Evolutionary conservation across 2,329 filamentous ascomycete species (phyloP).

Genomic region (Colletotrichum magnum): DNA sequence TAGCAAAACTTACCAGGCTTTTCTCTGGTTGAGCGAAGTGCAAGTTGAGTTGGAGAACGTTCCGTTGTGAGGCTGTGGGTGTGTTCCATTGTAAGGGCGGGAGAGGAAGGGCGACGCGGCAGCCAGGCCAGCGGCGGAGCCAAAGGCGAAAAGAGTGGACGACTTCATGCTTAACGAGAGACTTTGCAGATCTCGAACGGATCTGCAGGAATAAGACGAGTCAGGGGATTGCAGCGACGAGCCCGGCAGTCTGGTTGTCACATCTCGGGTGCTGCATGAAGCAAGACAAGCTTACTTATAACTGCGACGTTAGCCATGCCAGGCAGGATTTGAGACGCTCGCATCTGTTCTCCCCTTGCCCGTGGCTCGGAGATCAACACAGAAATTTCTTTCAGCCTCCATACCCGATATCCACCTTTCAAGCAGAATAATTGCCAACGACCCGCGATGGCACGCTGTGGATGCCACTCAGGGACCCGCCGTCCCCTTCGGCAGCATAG

Average conservation of each 20-base stretch:
- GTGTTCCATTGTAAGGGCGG: background rate
- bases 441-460: constrained; percentile 6
- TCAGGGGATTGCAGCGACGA: background rate
- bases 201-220: constrained; percentile 2
- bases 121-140: constrained; percentile 11
- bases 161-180: constrained; percentile 24
- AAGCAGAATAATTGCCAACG: background rate
- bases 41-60: constrained; percentile 24
- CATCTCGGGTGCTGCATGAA: background rate
- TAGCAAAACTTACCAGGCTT: constrained; percentile 13
- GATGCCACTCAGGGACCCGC: background rate
- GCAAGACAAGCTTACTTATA: constrained; percentile 15
- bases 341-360: background rate
- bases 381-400: background rate
- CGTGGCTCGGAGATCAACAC: constrained; percentile 12
- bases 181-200: constrained; percentile 4
- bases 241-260: background rate
- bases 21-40: constrained; percentile 25
- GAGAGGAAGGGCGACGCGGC: constrained; percentile 13
- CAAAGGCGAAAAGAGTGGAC: constrained; percentile 25
- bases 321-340: background rate
- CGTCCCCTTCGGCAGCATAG: constrained; percentile 2
- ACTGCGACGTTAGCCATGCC: background rate
- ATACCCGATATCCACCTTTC: constrained; percentile 8
- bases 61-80: constrained; percentile 1